Percentiles rank a stretch among this genome's conserved stretches.
phyloP scores from a whole-genome alignment of 2,329 filamentous ascomycete species.

The Periconia sp. region DNA sequence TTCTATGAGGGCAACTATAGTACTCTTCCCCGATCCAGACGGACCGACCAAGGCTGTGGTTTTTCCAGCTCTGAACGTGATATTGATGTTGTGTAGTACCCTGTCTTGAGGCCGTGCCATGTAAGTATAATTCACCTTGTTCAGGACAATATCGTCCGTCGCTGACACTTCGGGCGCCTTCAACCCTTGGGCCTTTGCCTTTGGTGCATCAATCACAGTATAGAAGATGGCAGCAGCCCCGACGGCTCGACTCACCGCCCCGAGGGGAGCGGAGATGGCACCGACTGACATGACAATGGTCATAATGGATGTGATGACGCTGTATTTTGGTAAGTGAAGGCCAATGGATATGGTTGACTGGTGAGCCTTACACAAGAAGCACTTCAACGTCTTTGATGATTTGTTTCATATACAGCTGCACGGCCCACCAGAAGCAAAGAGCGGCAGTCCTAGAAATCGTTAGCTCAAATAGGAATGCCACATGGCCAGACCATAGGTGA shows the following conservation, averaged over 20 bases:
- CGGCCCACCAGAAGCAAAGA: conserved; percentile 30
- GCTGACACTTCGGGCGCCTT: conserved; percentile 11
- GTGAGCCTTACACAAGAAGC: conserved; percentile 17
- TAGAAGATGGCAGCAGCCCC: conserved; percentile 24
- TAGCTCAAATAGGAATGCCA: background rate
- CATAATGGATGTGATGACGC: conserved; percentile 26
- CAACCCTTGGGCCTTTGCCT: background rate
- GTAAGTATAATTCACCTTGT: conserved; percentile 27
- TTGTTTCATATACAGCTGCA: conserved; percentile 16
- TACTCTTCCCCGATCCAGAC: conserved; percentile 90
- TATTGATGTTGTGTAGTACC: conserved; percentile 78
- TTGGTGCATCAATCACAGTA: conserved; percentile 26
- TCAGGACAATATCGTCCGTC: conserved; percentile 25
- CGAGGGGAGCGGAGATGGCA: conserved; percentile 19
- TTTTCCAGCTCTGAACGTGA: conserved; percentile 77
- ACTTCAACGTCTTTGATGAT: conserved; percentile 18
- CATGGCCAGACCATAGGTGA: background rate
- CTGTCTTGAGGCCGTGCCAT: conserved; percentile 70
- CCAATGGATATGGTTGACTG: background rate
- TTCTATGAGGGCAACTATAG: conserved; percentile 86
- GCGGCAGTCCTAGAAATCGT: conserved; percentile 19
- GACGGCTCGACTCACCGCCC: conserved; percentile 16
- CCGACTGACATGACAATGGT: conserved; percentile 21
- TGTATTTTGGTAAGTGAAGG: conserved; percentile 5
- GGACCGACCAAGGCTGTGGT: conserved; percentile 89